These are phyloP conservation scores for Lactifluus echinatus DNA, from an alignment of 768 basidiomycete genomes.

Conservation along the genomic window DNA sequence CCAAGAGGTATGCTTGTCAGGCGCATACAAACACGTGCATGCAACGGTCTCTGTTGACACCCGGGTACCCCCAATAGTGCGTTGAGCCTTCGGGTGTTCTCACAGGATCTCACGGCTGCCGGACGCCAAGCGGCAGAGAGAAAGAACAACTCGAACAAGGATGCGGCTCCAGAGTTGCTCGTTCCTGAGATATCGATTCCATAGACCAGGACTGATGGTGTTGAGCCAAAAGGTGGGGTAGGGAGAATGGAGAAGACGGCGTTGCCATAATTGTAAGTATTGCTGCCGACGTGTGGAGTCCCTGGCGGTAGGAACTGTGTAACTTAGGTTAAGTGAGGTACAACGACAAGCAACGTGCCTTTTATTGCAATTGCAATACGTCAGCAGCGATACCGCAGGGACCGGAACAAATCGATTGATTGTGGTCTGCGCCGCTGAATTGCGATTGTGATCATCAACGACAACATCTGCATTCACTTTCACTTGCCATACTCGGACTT, in stretches of 20 bases:
- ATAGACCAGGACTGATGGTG: background rate
- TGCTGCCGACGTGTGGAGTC: background rate
- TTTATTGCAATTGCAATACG: background rate
- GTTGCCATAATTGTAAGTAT: too few relatives aligned
- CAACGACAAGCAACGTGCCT: background rate
- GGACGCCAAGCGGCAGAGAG: constrained; percentile 31
- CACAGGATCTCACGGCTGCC: constrained; percentile 59
- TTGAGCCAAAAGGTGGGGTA: background rate
- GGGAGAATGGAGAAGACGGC: background rate
- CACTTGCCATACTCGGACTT: background rate
- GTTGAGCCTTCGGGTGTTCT: constrained; percentile 77
- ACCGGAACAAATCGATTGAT: background rate
- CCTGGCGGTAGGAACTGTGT: background rate
- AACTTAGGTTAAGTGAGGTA: background rate
- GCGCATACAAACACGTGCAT: too few relatives aligned
- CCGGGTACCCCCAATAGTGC: constrained; percentile 55
- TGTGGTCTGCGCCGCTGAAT: too few relatives aligned
- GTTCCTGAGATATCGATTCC: background rate
- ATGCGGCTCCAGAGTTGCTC: background rate
- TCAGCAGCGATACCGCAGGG: background rate
- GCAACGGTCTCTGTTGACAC: too few relatives aligned
- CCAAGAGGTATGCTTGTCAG: constrained; percentile 63
- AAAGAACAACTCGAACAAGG: background rate
- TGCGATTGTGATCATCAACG: background rate
- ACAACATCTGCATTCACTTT: background rate